Base-by-base conservation (phyloP, 192 early-diverging fungal species). In the Rhizophagus clarus region DNA sequence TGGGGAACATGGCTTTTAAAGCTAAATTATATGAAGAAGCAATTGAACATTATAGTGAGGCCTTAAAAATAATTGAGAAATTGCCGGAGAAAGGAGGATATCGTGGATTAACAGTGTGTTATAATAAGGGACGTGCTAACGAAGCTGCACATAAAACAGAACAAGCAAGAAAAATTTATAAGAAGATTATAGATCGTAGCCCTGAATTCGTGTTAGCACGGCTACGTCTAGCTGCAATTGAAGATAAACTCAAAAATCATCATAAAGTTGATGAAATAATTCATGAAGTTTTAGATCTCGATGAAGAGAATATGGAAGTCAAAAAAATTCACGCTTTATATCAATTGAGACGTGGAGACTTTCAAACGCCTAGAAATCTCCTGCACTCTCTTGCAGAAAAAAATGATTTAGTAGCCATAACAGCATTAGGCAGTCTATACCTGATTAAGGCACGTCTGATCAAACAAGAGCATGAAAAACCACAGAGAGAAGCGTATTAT, bases 271-370 rank as follows among this genome's bases (percentile, higher is more conserved):
- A 88, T 70, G 82, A 84, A 6, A 87, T 93, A 34, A 95, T 96
- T 88, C 80, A 86, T 37, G 81, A 88, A 4, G 88, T 97, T 32
- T 67, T 93, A 2, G 78, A 73, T 22, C 82, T 83, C 15, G 90
- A 93, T 80, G 95, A 95, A 20, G 84, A 90, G 1, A 95, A 97
- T 81, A 76, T 85, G 20, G 97, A 98, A 80, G 94, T 93, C 11
- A 89, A 89, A 34, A 88, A 96, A 60, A 93, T 95, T 17, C 83
- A 96, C 47, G 96, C 93, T n/a, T 82, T 88, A 11, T 89, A 97
- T 64, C 88, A 90, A 74, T 81, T 90, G 42, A 74, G 81, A 40
- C 73, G 84, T 14, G 89, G 87, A 17, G 85, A 90, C 12, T 74
- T 85, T 67, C 83, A 88, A 17, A 88, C 87, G 22, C 93, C 95